Evolutionary conservation across 352 stramenopile genomes (phyloP).

Genomic region (Pythium folliculosum): DNA sequence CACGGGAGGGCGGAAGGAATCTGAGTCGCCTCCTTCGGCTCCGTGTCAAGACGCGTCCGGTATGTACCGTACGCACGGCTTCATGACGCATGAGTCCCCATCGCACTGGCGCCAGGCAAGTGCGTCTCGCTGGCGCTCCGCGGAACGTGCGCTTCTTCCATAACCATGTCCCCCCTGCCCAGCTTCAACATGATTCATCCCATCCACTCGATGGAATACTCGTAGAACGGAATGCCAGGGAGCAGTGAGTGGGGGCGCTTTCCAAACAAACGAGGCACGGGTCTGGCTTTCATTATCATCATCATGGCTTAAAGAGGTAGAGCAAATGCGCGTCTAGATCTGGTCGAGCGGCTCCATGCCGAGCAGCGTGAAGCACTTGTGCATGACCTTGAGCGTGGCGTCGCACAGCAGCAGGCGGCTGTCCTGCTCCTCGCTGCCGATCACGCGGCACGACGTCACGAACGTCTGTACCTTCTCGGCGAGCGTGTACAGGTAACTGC

Average conservation of each 20-base stretch:
- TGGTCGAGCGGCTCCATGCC: conserved; percentile 93
- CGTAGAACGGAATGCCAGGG: too few species aligned
- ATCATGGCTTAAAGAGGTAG: conserved; percentile 48
- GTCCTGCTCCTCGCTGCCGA: conserved; percentile 94
- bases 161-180: too few species aligned
- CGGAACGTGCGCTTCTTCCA: neutral
- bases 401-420: conserved; percentile 96
- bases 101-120: neutral
- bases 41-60: too few species aligned
- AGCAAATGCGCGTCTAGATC: conserved; percentile 43
- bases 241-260: too few species aligned
- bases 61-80: too few species aligned
- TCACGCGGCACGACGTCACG: conserved; percentile 97
- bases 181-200: conserved; percentile 2
- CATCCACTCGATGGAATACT: too few species aligned
- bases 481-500: conserved; percentile 98
- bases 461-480: conserved; percentile 97
- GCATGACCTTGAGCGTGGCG: conserved; percentile 95
- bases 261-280: too few species aligned
- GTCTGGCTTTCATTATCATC: conserved; percentile 24
- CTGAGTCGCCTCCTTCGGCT: too few species aligned
- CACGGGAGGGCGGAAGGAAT: neutral
- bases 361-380: conserved; percentile 91
- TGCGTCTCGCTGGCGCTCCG: too few species aligned
- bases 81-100: too few species aligned